A percentile compares a stretch with the other conserved stretches of the same genome.
Conservation (phyloP, 371 early-diverging fungal genomes). For the Funneliformis caledonium region DNA sequence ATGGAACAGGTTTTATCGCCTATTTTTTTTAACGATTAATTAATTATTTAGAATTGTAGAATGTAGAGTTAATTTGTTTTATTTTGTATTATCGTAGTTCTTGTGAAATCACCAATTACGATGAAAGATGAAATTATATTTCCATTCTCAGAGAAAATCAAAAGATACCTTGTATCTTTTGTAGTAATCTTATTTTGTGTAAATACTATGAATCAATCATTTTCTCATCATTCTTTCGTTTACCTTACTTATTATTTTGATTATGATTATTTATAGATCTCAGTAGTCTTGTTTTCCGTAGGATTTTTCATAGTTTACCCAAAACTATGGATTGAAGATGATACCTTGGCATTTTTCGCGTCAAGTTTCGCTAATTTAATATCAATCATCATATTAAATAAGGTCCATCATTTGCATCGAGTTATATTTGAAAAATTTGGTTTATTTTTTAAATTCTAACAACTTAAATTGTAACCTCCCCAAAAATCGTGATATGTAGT, state of each 20-base stretch:
- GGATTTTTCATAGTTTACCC: conserved; percentile 34
- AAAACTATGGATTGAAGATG: conserved; percentile 11
- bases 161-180: conserved; percentile 7
- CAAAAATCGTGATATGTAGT: conserved; percentile 36
- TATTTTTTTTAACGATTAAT: neutral
- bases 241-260: neutral
- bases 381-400: conserved; percentile 46
- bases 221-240: neutral
- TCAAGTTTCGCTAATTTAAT: conserved; percentile 43
- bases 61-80: neutral
- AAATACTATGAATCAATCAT: neutral
- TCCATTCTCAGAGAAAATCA: neutral
- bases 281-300: conserved; percentile 32
- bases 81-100: neutral
- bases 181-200: conserved; percentile 43
- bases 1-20: conserved; percentile 10
- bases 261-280: neutral
- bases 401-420: conserved; percentile 34
- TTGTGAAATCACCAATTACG: conserved; percentile 30
- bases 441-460: neutral
- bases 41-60: neutral
- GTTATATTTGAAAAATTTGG: neutral
- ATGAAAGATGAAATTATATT: conserved; percentile 24
- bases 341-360: conserved; percentile 29
- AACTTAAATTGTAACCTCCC: neutral